A percentile compares a stretch with the other conserved stretches of the same genome.
phyloP scores from a whole-genome alignment of 2,329 filamentous ascomycete species.

The Alternaria viburni region DNA sequence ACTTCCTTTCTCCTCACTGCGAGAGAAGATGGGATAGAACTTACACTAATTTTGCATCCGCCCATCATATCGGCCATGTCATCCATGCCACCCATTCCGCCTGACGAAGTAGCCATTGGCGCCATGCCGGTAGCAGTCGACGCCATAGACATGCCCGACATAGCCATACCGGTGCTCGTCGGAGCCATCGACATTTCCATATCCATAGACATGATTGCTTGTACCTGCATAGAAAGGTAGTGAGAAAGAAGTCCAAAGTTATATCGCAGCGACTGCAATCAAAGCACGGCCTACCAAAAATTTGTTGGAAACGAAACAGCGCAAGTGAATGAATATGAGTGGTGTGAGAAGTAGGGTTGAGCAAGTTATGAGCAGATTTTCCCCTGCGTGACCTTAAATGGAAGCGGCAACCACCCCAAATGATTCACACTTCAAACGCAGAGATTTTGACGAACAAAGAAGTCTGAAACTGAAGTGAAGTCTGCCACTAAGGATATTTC shows the following conservation, averaged over 20 bases:
- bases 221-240: background rate
- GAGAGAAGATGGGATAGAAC: background rate
- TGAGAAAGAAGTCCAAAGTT: background rate
- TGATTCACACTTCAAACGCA: background rate
- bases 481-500: background rate
- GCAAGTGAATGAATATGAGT: background rate
- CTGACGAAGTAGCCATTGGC: constrained; percentile 21
- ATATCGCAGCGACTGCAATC: background rate
- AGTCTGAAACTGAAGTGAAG: background rate
- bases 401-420: background rate
- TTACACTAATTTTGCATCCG: constrained; percentile 42
- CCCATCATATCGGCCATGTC: constrained; percentile 31
- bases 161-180: constrained; percentile 1
- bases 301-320: background rate
- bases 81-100: constrained; percentile 30
- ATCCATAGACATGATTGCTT: constrained; percentile 18
- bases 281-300: background rate
- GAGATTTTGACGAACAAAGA: background rate
- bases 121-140: constrained; percentile 11
- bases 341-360: constrained; percentile 3
- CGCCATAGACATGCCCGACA: constrained; percentile 13
- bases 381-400: background rate
- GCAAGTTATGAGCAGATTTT: constrained; percentile 20
- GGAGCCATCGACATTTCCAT: constrained; percentile 1
- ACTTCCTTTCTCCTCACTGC: background rate